Evolutionary conservation across 2,329 filamentous ascomycete species (phyloP), one percentile per base, ranked within the genome.

Genomic region (Drechslera avenae): DNA sequence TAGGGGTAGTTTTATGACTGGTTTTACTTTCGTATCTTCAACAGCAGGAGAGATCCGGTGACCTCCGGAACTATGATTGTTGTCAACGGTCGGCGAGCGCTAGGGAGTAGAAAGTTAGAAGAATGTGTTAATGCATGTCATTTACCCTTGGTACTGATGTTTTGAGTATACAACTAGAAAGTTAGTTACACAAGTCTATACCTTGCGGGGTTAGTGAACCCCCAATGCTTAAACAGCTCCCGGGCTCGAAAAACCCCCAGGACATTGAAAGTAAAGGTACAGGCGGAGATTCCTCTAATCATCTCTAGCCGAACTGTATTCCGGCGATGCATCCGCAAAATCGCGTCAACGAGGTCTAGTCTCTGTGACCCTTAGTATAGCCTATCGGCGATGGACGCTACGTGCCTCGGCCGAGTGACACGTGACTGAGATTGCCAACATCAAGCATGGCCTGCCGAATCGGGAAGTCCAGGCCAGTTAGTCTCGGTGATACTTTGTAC

Each of bases 361-460:
- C 13, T 30, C 7, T 18, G 18, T 14, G 9, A 13, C 2, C 16
- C 10, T 18, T 9, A 10, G 26, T 5, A 13, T 18, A 32, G 18
- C 32, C 43, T 47, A 48, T 48, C 39, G 43, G 28, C 21, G 21
- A 16, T 7, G 32, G 16, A 17, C 8, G 17, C 19, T 10, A 14
- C 31, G 18, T 30, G 23, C 19, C 12, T 52, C 49, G 44, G 49
- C 49, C 44, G 33, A 52, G 19, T 17, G 6, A 12, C 49, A 39
- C 28, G 19, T 36, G 34, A 39, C 19, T 13, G n/a, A 2, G 13
- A 32, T 39, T 42, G 32, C 48, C 44, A 52, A 44, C 49, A 14
- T 18, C 26, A 28, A 17, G 8, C 18, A 13, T 18, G 9, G 35
- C 16, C 30, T 46, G 32, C 36, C 30, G 28, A 9, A 14, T 34